phyloP scores from a whole-genome alignment of 2,329 filamentous ascomycete species.

The Ophiocordyceps camponoti-leonardi region DNA sequence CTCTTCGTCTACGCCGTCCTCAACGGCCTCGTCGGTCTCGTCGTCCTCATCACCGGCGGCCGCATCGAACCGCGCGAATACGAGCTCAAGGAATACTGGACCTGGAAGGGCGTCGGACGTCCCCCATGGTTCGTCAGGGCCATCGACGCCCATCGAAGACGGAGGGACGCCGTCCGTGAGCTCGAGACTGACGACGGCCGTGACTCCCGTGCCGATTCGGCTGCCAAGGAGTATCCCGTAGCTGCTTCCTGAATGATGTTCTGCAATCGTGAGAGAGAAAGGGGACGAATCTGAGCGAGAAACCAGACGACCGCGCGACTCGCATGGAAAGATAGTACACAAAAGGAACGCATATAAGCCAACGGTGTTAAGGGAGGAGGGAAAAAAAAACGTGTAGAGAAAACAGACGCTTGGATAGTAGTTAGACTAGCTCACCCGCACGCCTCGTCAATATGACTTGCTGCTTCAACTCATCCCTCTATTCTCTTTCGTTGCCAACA shows the following conservation, averaged over 20 bases:
- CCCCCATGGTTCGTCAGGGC: conserved; percentile 51
- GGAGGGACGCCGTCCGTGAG: neutral
- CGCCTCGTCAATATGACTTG: too few species aligned
- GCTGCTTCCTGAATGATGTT: neutral
- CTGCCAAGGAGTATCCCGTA: conserved; percentile 7
- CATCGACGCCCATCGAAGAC: conserved; percentile 6
- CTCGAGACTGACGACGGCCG: conserved; percentile 3
- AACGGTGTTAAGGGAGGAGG: too few species aligned
- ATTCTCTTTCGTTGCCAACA: too few species aligned
- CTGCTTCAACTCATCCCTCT: too few species aligned
- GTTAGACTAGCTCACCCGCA: too few species aligned
- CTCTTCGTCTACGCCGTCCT: conserved; percentile 62
- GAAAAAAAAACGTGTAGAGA: too few species aligned
- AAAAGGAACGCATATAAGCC: too few species aligned
- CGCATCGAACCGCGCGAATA: conserved; percentile 60
- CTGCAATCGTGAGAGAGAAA: too few species aligned
- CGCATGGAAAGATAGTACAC: too few species aligned
- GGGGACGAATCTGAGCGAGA: too few species aligned
- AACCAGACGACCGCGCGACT: too few species aligned
- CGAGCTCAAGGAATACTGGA: conserved; percentile 64
- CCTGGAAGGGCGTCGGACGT: conserved; percentile 58
- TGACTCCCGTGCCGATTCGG: conserved; percentile 5
- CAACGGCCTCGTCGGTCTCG: conserved; percentile 52
- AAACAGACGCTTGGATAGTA: too few species aligned
- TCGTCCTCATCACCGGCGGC: conserved; percentile 49